Evolutionary conservation across 495 filamentous ascomycete genomes (phyloP).

Genomic region (Aspergillus sclerotioniger): DNA sequence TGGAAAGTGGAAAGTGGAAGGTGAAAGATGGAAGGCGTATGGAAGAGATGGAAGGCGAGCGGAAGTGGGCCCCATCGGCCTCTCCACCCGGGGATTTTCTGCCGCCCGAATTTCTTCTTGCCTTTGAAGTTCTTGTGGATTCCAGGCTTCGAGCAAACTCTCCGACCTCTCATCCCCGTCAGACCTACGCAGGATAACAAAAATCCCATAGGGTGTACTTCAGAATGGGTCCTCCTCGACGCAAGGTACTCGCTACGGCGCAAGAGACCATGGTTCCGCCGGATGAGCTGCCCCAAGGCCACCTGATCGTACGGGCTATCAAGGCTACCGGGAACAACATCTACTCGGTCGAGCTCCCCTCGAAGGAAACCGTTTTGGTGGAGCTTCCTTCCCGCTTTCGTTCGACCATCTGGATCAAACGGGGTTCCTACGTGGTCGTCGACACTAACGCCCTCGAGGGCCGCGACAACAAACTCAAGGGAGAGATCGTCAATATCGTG

Average conservation of each 20-base stretch:
- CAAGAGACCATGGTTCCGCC: slow-evolving; percentile 76
- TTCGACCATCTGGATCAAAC: slow-evolving; percentile 85
- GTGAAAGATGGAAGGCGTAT: too few relatives aligned
- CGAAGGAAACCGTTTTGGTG: slow-evolving; percentile 56
- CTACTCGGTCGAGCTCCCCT: slow-evolving; percentile 67
- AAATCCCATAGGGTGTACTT: background rate
- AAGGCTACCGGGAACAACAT: slow-evolving; percentile 86
- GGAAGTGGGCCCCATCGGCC: background rate
- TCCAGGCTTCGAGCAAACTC: background rate
- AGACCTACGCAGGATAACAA: background rate
- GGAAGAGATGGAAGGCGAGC: too few relatives aligned
- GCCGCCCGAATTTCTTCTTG: background rate
- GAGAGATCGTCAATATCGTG: slow-evolving; percentile 92
- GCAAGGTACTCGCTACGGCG: slow-evolving; percentile 69
- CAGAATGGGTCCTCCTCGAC: slow-evolving; percentile 70
- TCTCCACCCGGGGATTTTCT: background rate
- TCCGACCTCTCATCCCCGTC: background rate
- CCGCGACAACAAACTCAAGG: slow-evolving; percentile 75
- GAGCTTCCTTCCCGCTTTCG: slow-evolving; percentile 82
- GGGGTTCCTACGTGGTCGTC: slow-evolving; percentile 81
- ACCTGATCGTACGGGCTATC: slow-evolving; percentile 70
- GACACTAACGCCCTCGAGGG: slow-evolving; percentile 65
- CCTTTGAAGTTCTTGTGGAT: background rate
- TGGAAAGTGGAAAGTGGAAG: too few relatives aligned
- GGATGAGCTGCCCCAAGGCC: slow-evolving; percentile 56